Base-by-base conservation (phyloP, 2,329 filamentous ascomycete species). In the Penicillium capsulatum region DNA sequence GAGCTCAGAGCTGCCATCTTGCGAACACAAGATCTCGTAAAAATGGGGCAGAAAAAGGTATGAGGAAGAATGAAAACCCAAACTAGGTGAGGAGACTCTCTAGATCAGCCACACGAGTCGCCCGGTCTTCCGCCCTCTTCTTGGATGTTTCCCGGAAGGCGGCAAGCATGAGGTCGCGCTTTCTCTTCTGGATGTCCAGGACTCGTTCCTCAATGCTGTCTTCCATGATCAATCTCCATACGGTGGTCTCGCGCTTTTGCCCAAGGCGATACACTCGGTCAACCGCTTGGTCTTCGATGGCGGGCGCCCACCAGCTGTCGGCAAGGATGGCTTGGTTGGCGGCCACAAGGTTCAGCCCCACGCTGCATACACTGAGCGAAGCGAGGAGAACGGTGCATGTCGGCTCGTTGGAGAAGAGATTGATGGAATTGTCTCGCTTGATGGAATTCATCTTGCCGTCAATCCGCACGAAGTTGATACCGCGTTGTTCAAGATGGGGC, bases 241-340 rank as follows among this genome's bases (percentile, higher is more conserved):
- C 82, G 1, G 80, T 89, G 0, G 84, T 89, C 45, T 82, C 76
- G 26, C 84, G 77, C 48, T 76, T 90, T 67, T 95, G 90, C 0
- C 89, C 89, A 0, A 95, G 73, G 0, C 89, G 77, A 59, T 95
- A 86, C 5, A 95, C 88, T 3, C 89, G 83, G 59, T 95, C 89
- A 2, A 94, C 76, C 3, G 90, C 90, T 60, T 95, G 89, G 52
- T 94, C 88, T 63, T 95, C 89, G 39, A 95, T 92, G 1, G 88
- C 88, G 0, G 89, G 89, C 1, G 89, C 88, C 85, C 89, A 95
- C 89, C 87, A 95, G 43, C 79, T 85, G 62, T 95, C 89, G 0
- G 80, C 79, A 14, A 95, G 72, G 31, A 95, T 80, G 42, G 94
- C 86, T 5, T 89, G 89, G 54, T 92, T 88, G 0, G 89, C 89